Percentiles rank a stretch among this genome's conserved stretches.
These are phyloP conservation scores for Pleurotus djamor DNA, from an alignment of 768 basidiomycete genomes.

Conservation along the genomic window DNA sequence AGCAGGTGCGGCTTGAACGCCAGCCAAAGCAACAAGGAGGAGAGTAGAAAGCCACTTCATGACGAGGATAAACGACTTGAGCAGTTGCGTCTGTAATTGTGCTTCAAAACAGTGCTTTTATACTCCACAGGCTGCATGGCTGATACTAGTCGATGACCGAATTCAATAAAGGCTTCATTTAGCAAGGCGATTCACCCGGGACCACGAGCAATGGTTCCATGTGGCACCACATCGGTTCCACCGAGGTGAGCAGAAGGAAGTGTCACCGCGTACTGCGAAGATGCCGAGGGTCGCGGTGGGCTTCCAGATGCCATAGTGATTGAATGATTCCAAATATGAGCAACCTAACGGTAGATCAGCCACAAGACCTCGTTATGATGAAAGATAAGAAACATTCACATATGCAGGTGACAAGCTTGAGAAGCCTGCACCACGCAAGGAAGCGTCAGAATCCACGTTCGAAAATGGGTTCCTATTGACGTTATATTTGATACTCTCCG, in stretches of 20 bases:
- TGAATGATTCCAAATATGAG: background rate
- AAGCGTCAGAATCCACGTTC: background rate
- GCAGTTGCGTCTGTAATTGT: background rate
- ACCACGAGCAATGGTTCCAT: background rate
- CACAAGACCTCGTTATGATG: background rate
- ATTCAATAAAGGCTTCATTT: too few relatives aligned
- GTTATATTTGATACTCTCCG: background rate
- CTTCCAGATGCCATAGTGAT: background rate
- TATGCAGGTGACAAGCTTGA: background rate
- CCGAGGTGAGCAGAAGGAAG: background rate
- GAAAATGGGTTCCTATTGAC: background rate
- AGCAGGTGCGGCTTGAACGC: slow-evolving; percentile 4
- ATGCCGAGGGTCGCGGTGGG: background rate
- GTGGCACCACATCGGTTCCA: background rate
- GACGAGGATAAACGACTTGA: background rate
- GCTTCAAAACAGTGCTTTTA: background rate
- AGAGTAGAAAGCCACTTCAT: slow-evolving; percentile 8
- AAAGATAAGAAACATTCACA: background rate
- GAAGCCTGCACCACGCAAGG: background rate
- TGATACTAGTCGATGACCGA: too few relatives aligned
- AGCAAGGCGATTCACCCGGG: background rate
- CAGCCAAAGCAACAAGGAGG: background rate
- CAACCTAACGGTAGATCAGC: background rate
- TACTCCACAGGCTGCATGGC: background rate
- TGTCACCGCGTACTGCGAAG: background rate